Conservation (phyloP, 768 basidiomycete genomes). For the Collybia sp. region DNA sequence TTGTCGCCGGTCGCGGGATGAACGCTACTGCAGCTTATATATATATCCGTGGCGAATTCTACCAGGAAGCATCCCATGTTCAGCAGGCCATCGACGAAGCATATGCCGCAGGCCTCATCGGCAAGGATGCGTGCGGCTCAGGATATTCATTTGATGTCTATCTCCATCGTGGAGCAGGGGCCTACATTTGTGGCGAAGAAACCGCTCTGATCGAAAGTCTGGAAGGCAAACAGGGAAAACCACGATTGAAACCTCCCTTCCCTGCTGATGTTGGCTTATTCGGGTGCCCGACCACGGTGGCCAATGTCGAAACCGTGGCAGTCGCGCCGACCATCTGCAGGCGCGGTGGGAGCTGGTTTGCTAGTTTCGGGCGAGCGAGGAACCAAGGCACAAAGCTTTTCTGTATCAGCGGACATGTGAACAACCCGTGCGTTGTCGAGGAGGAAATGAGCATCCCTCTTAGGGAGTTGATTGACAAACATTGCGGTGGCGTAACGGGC, state of each 20-base stretch:
- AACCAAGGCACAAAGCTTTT: conserved; percentile 97
- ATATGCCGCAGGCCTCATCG: conserved; percentile 83
- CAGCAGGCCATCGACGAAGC: conserved; percentile 96
- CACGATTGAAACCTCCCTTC: conserved; percentile 96
- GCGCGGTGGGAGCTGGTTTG: conserved; percentile 88
- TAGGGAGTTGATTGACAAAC: conserved; percentile 91
- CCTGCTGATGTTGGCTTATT: conserved; percentile 98
- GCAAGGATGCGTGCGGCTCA: conserved; percentile 86
- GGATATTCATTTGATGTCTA: conserved; percentile 98
- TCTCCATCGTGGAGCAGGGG: conserved; percentile 96
- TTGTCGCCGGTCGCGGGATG: conserved; percentile 96
- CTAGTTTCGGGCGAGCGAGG: conserved; percentile 83
- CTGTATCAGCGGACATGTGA: conserved; percentile 96
- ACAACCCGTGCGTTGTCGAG: conserved; percentile 96
- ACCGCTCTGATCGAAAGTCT: conserved; percentile 96
- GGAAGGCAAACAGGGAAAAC: conserved; percentile 98
- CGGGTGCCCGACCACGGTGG: conserved; percentile 95
- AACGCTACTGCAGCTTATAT: conserved; percentile 99
- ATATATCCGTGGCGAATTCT: conserved; percentile 98
- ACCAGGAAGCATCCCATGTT: conserved; percentile 90
- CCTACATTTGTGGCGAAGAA: conserved; percentile 99
- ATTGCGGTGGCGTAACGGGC: conserved; percentile 91
- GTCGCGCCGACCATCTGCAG: conserved; percentile 96
- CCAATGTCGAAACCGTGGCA: conserved; percentile 97
- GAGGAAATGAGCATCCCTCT: conserved; percentile 99